These are phyloP conservation scores for Trypanosoma platydactyli DNA, from an alignment of 208 protist genomes.

Conservation along the genomic window DNA sequence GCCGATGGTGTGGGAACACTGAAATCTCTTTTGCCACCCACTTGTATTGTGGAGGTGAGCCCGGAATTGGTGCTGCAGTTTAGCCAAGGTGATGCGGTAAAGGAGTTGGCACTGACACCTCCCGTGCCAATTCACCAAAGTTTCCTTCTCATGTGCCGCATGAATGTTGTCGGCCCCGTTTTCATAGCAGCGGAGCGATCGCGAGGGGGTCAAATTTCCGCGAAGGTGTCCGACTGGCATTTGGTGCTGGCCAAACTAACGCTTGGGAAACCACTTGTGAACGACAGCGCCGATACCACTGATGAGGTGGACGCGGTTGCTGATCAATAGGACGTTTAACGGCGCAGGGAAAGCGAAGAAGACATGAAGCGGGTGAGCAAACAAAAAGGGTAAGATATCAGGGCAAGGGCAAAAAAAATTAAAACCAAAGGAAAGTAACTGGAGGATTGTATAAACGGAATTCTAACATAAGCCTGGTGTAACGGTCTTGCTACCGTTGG, in stretches of 20 bases:
- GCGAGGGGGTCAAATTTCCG: constrained; percentile 57
- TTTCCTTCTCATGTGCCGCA: constrained; percentile 55
- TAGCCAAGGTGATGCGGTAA: constrained; percentile 15
- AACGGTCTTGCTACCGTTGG: too few relatives aligned
- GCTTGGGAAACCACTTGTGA: constrained; percentile 46
- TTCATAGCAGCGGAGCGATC: constrained; percentile 55
- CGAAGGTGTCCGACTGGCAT: constrained; percentile 68
- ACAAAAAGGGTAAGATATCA: background rate
- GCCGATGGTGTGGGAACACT: constrained; percentile 65
- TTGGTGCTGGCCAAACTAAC: constrained; percentile 57
- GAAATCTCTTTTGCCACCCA: constrained; percentile 40
- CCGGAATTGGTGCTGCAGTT: constrained; percentile 49
- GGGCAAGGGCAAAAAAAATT: background rate
- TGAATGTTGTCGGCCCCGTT: constrained; percentile 40
- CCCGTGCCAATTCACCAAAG: constrained; percentile 34
- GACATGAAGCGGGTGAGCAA: background rate
- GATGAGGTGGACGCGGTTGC: constrained; percentile 10
- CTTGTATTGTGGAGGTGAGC: constrained; percentile 45
- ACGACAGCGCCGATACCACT: background rate
- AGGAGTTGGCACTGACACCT: background rate
- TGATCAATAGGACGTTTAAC: background rate
- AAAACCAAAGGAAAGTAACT: constrained; percentile 1
- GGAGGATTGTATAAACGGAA: too few relatives aligned
- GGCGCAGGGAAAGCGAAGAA: background rate
- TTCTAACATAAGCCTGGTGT: too few relatives aligned